Conservation (phyloP, 2,329 filamentous ascomycete species). For the Xylariaceae sp. region DNA sequence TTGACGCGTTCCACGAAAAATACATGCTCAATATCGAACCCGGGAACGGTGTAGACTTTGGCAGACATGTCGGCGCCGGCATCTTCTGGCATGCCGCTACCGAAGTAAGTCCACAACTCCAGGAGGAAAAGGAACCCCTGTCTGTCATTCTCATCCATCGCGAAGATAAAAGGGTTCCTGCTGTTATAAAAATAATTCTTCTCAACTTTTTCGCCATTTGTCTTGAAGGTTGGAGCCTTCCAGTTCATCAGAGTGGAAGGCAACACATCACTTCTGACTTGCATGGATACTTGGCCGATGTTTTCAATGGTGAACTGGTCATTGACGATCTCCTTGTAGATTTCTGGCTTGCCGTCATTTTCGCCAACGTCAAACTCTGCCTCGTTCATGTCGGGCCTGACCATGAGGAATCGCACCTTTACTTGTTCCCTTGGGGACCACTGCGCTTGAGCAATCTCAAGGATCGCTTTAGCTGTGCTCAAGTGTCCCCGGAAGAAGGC, state of each 20-base stretch:
- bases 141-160: slow-evolving; percentile 48
- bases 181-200: slow-evolving; percentile 16
- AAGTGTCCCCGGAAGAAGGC: slow-evolving; percentile 62
- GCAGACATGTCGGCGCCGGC: slow-evolving; percentile 30
- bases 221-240: slow-evolving; percentile 32
- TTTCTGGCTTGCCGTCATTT: slow-evolving; percentile 36
- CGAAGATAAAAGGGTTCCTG: slow-evolving; percentile 37
- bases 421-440: slow-evolving; percentile 53
- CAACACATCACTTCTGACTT: slow-evolving; percentile 58
- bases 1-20: slow-evolving; percentile 46
- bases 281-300: slow-evolving; percentile 61
- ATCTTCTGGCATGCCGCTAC: slow-evolving; percentile 32
- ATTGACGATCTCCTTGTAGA: slow-evolving; percentile 53
- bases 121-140: slow-evolving; percentile 52
- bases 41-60: slow-evolving; percentile 37
- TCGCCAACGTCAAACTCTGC: slow-evolving; percentile 35
- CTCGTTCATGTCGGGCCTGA: slow-evolving; percentile 31
- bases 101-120: slow-evolving; percentile 45
- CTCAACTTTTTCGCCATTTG: slow-evolving; percentile 29
- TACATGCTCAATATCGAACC: slow-evolving; percentile 39
- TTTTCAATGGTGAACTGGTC: slow-evolving; percentile 70
- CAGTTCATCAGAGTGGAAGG: slow-evolving; percentile 49
- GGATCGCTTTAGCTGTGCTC: slow-evolving; percentile 56
- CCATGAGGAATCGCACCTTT: slow-evolving; percentile 46
- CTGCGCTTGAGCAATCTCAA: slow-evolving; percentile 66